Evolutionary conservation across 164 flowering plant genomes (phyloP).

Genomic region (Warburgia ugandensis): DNA sequence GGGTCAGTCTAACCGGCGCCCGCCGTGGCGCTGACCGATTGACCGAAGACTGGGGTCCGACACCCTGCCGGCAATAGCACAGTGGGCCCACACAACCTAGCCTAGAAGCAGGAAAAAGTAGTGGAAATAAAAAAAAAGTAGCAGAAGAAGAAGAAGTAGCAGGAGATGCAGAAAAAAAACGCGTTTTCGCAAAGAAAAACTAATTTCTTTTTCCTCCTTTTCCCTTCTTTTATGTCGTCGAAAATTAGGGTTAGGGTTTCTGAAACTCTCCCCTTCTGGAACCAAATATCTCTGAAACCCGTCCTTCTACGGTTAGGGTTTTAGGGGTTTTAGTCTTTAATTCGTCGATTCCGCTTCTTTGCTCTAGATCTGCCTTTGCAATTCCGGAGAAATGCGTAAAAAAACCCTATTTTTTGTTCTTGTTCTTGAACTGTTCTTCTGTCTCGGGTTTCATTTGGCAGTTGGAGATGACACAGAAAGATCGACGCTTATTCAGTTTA

Average conservation of each 20-base stretch:
- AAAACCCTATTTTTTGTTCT: constrained; percentile 15
- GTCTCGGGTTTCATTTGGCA: constrained; percentile 6
- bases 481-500: constrained; percentile 38
- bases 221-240: not conserved
- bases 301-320: constrained; percentile 4
- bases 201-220: constrained; percentile 1
- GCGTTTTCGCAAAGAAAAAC: constrained; percentile 9
- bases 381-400: constrained; percentile 7
- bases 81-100: too few species aligned
- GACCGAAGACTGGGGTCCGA: too few species aligned
- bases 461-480: constrained; percentile 23
- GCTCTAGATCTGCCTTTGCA: not conserved
- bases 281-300: constrained; percentile 3
- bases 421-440: constrained; percentile 6
- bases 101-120: not conserved
- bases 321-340: not conserved
- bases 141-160: constrained; percentile 1
- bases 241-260: constrained; percentile 17
- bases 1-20: too few species aligned
- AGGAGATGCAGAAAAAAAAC: constrained; percentile 7
- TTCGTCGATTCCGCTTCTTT: not conserved
- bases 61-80: too few species aligned
- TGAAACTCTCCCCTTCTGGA: not conserved
- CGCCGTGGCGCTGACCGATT: too few species aligned
- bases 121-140: not conserved